phyloP scores from a whole-genome alignment of 2,329 filamentous ascomycete species.

The Seiridium cupressi region DNA sequence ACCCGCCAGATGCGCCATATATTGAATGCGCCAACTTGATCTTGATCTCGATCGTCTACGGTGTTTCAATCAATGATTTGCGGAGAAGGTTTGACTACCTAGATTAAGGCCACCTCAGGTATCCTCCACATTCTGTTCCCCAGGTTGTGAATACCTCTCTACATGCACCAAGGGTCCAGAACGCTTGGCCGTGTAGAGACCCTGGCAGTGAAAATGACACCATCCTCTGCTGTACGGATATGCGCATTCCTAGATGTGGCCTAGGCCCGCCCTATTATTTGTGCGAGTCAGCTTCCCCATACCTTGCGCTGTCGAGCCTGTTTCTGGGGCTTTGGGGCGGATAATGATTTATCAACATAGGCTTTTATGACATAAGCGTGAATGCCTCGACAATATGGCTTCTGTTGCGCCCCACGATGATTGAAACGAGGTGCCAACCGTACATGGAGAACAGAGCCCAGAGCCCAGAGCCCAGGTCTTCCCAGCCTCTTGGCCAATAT shows the following conservation, averaged over 20 bases:
- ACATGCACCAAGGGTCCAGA: slow-evolving; percentile 8
- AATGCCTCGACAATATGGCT: too few species aligned
- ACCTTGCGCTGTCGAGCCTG: background rate
- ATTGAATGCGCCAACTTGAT: too few species aligned
- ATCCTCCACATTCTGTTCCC: slow-evolving; percentile 6
- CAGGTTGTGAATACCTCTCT: slow-evolving; percentile 1
- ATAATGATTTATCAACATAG: too few species aligned
- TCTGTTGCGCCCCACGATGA: background rate
- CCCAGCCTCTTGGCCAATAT: background rate
- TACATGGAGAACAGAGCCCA: background rate
- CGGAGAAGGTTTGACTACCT: background rate
- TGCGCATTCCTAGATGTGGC: background rate
- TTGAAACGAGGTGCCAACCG: background rate
- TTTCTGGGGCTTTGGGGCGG: background rate
- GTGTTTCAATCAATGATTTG: too few species aligned
- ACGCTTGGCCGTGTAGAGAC: background rate
- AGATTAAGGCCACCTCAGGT: background rate
- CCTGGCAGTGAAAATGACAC: background rate
- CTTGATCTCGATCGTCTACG: too few species aligned
- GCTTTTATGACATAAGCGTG: too few species aligned
- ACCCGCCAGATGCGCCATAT: too few species aligned
- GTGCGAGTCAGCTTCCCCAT: too few species aligned
- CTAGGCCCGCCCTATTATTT: background rate
- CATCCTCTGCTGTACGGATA: background rate
- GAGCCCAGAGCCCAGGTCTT: background rate